Evolutionary conservation across 179 eudicot genomes (phyloP).

Genomic region (Drosera spatulata): DNA sequence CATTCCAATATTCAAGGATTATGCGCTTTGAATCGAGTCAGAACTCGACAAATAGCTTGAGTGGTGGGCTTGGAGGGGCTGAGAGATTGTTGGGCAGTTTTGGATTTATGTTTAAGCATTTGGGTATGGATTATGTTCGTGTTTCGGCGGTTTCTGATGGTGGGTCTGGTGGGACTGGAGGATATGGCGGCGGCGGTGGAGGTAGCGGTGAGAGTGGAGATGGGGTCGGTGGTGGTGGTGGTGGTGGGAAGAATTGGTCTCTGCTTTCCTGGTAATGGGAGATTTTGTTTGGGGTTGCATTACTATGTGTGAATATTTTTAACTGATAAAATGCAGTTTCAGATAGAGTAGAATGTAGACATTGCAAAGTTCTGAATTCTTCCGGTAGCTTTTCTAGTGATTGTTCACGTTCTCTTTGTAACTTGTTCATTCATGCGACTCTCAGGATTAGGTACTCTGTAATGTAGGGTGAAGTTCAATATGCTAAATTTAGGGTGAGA

Average conservation of each 20-base stretch:
- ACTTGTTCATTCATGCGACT: too few species aligned
- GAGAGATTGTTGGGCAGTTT: conserved; percentile 5
- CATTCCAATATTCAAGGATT: conserved; percentile 3
- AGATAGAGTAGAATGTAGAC: not conserved
- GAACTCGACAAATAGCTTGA: not conserved
- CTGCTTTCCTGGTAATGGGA: conserved; percentile 43
- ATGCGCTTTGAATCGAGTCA: conserved; percentile 1
- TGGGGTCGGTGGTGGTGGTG: conserved; percentile 18
- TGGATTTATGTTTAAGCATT: not conserved
- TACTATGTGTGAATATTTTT: not conserved
- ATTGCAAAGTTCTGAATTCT: too few species aligned
- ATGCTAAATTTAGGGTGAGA: too few species aligned
- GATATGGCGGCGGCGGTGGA: conserved; percentile 18
- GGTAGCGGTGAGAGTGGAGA: conserved; percentile 11
- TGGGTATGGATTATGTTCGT: conserved; percentile 14
- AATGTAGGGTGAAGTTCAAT: too few species aligned
- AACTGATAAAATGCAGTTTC: not conserved
- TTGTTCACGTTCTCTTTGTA: too few species aligned
- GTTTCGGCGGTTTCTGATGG: conserved; percentile 21
- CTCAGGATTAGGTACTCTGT: too few species aligned
- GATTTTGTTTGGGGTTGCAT: not conserved
- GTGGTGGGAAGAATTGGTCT: conserved; percentile 36
- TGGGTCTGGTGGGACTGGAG: conserved; percentile 29
- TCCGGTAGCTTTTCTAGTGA: too few species aligned
- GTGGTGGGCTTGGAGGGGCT: not conserved